Evolutionary conservation across 345 rosid genomes (phyloP).

Genomic region (Toxicodendron radicans): DNA sequence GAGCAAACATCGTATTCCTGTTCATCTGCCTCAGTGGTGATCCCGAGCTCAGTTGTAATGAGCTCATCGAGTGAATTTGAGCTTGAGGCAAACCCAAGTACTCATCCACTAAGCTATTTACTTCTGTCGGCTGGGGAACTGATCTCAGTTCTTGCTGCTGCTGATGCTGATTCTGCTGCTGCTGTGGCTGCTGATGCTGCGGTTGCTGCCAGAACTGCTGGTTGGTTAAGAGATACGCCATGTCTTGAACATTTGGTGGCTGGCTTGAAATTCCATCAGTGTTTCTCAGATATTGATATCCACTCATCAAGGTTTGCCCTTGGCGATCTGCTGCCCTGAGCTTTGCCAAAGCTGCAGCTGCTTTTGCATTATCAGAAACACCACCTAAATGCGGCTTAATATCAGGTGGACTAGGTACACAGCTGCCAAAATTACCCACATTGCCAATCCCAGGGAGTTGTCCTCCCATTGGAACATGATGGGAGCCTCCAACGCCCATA

Average conservation of each 20-base stretch:
- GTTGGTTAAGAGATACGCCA: slow-evolving; percentile 17
- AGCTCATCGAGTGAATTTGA: background rate
- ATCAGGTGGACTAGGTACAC: slow-evolving; percentile 3
- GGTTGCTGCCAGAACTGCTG: background rate
- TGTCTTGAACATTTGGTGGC: slow-evolving; percentile 19
- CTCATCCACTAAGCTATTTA: background rate
- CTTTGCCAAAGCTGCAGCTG: background rate
- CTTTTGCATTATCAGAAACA: slow-evolving; percentile 6
- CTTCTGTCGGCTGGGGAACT: background rate
- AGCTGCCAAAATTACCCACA: slow-evolving; percentile 6
- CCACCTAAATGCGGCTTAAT: background rate
- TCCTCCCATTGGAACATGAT: background rate
- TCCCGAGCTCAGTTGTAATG: slow-evolving; percentile 1
- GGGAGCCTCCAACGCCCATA: slow-evolving; percentile 3
- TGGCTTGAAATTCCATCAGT: slow-evolving; percentile 9
- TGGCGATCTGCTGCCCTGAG: slow-evolving; percentile 6
- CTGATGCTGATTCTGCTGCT: slow-evolving; percentile 1
- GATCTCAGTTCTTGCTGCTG: slow-evolving; percentile 5
- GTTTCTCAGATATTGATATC: slow-evolving; percentile 3
- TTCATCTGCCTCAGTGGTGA: background rate
- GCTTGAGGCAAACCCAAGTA: background rate
- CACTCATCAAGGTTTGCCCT: background rate
- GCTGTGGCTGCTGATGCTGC: too few species aligned
- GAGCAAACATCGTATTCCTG: background rate
- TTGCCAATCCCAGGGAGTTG: slow-evolving; percentile 13